Evolutionary conservation across 768 basidiomycete species (phyloP).

Genomic region (Trametes coccinea): DNA sequence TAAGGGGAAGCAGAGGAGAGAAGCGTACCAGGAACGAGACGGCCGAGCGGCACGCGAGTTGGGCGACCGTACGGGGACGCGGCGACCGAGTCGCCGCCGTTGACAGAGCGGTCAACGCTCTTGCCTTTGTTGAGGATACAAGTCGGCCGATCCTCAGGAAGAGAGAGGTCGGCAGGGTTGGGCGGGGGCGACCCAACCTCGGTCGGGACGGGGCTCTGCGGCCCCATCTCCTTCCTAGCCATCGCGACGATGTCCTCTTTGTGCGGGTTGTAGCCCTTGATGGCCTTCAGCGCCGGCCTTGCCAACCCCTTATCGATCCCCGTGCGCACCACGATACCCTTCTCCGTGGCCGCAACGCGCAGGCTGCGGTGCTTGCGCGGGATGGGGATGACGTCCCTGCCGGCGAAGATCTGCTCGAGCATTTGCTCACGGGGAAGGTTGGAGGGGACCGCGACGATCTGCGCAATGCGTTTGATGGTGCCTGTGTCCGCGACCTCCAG

Average conservation of each 20-base stretch:
- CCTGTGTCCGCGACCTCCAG: not conserved
- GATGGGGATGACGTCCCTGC: not conserved
- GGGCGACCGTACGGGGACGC: conserved; percentile 1
- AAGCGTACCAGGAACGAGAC: not conserved
- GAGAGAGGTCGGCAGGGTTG: not conserved
- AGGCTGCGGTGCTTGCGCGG: not conserved
- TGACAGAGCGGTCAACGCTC: not conserved
- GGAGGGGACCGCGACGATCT: conserved; percentile 1
- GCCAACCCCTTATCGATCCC: not conserved
- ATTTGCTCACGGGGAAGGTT: not conserved
- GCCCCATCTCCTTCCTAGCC: not conserved
- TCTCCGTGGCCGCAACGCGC: not conserved
- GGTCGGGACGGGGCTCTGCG: conserved; percentile 1
- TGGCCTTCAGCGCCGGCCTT: not conserved
- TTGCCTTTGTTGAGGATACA: conserved; percentile 3
- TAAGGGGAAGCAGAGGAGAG: no score
- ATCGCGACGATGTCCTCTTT: not conserved
- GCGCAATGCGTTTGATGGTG: not conserved
- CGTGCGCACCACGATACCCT: not conserved
- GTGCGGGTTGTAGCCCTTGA: conserved; percentile 2
- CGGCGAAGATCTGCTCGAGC: not conserved
- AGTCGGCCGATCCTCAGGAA: not conserved
- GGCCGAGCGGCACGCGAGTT: not conserved
- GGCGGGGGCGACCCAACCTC: not conserved
- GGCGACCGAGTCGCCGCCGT: not conserved